These are phyloP conservation scores for Nicotiana tabacum DNA, from an alignment of 257 asterid genomes.

Conservation along the genomic window DNA sequence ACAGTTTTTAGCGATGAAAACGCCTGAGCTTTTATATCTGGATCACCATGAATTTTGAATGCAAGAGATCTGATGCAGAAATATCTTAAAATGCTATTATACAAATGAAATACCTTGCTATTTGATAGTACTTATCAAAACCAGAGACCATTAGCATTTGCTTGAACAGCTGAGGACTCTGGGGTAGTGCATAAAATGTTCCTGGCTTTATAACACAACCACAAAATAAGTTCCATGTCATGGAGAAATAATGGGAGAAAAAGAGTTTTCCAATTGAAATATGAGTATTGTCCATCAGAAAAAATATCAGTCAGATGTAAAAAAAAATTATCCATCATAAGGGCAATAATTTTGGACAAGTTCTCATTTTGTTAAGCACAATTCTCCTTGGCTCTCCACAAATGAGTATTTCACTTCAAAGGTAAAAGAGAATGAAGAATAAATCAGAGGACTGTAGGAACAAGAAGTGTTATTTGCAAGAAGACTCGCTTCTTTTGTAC, in stretches of 20 bases:
- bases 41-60: background rate
- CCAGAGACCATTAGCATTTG: conserved; percentile 99
- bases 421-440: background rate
- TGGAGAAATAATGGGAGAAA: conserved; percentile 19
- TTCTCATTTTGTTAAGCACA: background rate
- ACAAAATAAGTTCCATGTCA: conserved; percentile 27
- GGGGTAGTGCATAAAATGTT: conserved; percentile 94
- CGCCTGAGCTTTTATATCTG: background rate
- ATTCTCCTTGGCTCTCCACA: background rate
- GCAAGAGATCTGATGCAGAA: background rate
- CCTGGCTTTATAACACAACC: conserved; percentile 72
- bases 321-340: background rate
- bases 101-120: conserved; percentile 65
- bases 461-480: background rate
- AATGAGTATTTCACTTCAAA: background rate
- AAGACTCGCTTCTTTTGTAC: background rate
- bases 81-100: background rate
- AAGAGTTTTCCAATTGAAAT: background rate
- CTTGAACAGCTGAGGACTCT: conserved; percentile 98
- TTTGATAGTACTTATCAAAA: conserved; percentile 84
- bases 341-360: no score
- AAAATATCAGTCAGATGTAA: background rate
- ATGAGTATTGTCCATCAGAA: background rate
- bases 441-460: background rate
- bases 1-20: background rate